Conservation (phyloP, 192 early-diverging fungal species). For the Gryganskiella cystojenkinii region DNA sequence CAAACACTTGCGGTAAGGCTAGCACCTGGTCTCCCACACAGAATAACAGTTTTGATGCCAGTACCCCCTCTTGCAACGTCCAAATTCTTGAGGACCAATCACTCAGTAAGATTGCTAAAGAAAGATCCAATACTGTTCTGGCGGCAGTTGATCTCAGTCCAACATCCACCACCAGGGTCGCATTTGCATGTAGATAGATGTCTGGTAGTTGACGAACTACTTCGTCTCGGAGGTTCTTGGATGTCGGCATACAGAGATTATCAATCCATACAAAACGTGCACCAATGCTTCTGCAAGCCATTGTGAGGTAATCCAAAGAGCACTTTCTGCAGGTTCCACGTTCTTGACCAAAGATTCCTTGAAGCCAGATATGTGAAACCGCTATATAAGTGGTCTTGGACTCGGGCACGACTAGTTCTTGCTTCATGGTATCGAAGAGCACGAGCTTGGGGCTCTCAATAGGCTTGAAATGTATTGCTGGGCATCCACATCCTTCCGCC, state of each 20-base stretch:
- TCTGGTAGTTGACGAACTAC: conserved; percentile 7
- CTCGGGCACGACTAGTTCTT: not conserved
- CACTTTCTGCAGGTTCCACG: conserved; percentile 14
- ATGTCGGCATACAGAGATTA: conserved; percentile 14
- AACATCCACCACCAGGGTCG: conserved; percentile 15
- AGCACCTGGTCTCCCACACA: conserved; percentile 11
- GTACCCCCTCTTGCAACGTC: conserved; percentile 18
- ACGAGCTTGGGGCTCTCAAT: conserved; percentile 12
- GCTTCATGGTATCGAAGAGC: conserved; percentile 3
- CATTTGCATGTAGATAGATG: conserved; percentile 15
- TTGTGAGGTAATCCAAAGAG: not conserved
- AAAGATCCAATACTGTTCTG: conserved; percentile 18
- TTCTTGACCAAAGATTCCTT: conserved; percentile 21
- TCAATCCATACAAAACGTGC: conserved; percentile 18
- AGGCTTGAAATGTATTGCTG: conserved; percentile 6
- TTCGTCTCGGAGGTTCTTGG: not conserved
- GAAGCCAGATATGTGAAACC: conserved; percentile 19
- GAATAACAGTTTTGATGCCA: conserved; percentile 24
- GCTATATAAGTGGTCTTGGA: not conserved
- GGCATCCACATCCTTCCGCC: not conserved
- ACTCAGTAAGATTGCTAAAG: conserved; percentile 12
- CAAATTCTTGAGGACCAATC: conserved; percentile 21
- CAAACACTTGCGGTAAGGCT: conserved; percentile 9
- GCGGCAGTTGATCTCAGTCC: conserved; percentile 14
- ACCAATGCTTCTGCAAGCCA: conserved; percentile 4